Base-by-base conservation (phyloP, 495 filamentous ascomycete species). In the Collariella sp. region DNA sequence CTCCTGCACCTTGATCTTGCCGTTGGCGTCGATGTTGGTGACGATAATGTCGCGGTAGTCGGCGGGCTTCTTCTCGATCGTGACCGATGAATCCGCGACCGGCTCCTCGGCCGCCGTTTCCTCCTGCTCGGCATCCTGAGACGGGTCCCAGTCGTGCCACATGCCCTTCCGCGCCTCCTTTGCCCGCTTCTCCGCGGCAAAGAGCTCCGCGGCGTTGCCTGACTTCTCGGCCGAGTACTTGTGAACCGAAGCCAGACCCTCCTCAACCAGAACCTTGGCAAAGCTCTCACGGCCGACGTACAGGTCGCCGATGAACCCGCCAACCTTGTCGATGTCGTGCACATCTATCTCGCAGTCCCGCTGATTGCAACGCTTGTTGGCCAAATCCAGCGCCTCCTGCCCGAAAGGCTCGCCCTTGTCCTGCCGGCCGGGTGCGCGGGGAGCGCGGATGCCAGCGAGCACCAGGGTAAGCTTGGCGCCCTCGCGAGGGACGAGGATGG, bases 271-370 rank as follows among this genome's bases (percentile, higher is more conserved):
- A 11, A 89, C 66, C 73, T 95, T 96, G 60, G 93, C 88, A 70
- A 99, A 91, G 74, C 88, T 96, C 71, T 96, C 91, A 38, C 91
- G 88, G 76, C 91, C 93, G 64, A 97, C 77, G 61, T 91, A 96
- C 2, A 99, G 79, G 15, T 86, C 87, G 44, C 94, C 94, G 59
- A 99, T 96, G 76, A 99, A 99, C 50, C 91, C 94, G 60, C 94
- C 94, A 31, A 88, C 83, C 74, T 95, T 95, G 73, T 99, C 94
- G 49, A 88, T 87, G 63, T 89, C 90, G 70, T 95, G 86, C 10
- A 99, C 83, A 55, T 97, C 89, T 54, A 99, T 88, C 72, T 97
- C 93, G 39, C 95, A 91, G 63, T 99, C 94, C 42, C 94, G 83
- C 75, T 99, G 94, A 74, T 91, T 84, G 70, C 85, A 88, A 38